Percentiles rank a stretch among this genome's conserved stretches.
phyloP scores from a whole-genome alignment of 345 rosid genomes.

The Atalantia buxifolia region DNA sequence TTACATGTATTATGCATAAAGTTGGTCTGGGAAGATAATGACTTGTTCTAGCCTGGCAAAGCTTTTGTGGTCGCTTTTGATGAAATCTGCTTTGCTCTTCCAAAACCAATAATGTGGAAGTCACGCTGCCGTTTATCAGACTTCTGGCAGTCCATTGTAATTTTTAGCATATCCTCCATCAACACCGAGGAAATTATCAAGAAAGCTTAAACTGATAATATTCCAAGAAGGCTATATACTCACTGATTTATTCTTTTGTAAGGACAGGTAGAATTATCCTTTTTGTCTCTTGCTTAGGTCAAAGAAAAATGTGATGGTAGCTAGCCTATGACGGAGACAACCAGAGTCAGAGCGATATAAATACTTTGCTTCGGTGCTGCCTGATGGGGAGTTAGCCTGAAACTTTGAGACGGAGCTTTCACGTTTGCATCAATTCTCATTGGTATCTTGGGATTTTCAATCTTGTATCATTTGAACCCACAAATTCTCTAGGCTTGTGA shows the following conservation, averaged over 20 bases:
- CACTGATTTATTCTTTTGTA: slow-evolving; percentile 36
- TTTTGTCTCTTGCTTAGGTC: slow-evolving; percentile 18
- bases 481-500: slow-evolving; percentile 19
- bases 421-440: slow-evolving; percentile 28
- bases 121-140: not conserved
- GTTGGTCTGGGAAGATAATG: slow-evolving; percentile 13
- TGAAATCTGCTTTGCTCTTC: slow-evolving; percentile 14
- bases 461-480: slow-evolving; percentile 21
- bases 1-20: slow-evolving; percentile 58
- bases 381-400: slow-evolving; percentile 10
- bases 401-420: slow-evolving; percentile 13
- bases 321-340: not conserved
- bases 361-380: slow-evolving; percentile 11
- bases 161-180: slow-evolving; percentile 7
- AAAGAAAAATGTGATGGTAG: slow-evolving; percentile 17
- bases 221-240: slow-evolving; percentile 22
- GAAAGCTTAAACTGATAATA: slow-evolving; percentile 12
- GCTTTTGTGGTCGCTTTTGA: slow-evolving; percentile 8
- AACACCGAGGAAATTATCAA: slow-evolving; percentile 10
- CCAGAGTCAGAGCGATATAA: not conserved
- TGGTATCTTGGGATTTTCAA: slow-evolving; percentile 23
- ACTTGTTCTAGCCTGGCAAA: slow-evolving; percentile 8
- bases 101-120: slow-evolving; percentile 14
- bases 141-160: slow-evolving; percentile 12
- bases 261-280: slow-evolving; percentile 30